Evolutionary conservation across 1,284 basidiomycete genomes (phyloP).

Genomic region (Puccinia polysora): DNA sequence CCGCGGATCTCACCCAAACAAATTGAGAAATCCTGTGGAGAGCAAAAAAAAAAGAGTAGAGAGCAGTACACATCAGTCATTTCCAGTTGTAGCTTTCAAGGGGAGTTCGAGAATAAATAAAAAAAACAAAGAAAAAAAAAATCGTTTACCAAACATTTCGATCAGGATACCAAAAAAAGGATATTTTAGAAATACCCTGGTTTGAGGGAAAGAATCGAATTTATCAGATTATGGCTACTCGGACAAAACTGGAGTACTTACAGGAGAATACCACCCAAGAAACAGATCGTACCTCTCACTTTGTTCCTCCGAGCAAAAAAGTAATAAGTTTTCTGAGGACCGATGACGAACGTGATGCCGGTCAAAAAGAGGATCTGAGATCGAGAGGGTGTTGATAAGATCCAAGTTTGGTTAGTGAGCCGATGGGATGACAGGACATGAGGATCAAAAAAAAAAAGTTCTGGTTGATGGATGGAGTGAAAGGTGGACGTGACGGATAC

Average conservation of each 20-base stretch:
- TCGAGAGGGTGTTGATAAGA: constrained; percentile 57
- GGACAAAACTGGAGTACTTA: no score
- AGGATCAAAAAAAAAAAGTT: background rate
- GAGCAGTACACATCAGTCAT: background rate
- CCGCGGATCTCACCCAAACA: constrained; percentile 97
- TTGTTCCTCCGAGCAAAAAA: constrained; percentile 98
- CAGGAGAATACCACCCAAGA: constrained; percentile 52
- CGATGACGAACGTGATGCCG: constrained; percentile 88
- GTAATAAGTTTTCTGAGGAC: constrained; percentile 85
- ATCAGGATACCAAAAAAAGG: constrained; percentile 88
- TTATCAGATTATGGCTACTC: no score
- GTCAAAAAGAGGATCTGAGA: constrained; percentile 72
- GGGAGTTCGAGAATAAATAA: constrained; percentile 1
- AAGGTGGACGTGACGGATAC: constrained; percentile 1
- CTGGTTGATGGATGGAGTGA: background rate
- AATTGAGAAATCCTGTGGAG: constrained; percentile 71
- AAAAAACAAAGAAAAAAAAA: constrained; percentile 78
- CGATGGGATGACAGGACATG: background rate
- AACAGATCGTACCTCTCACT: constrained; percentile 68
- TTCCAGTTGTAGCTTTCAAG: background rate
- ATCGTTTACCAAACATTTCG: constrained; percentile 92
- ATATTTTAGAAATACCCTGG: constrained; percentile 79
- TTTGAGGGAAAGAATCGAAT: constrained; percentile 8
- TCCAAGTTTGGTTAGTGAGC: background rate
- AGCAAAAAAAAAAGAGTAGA: background rate